Conservation (phyloP, 805 yeast species). For the Naumovozyma baii region DNA sequence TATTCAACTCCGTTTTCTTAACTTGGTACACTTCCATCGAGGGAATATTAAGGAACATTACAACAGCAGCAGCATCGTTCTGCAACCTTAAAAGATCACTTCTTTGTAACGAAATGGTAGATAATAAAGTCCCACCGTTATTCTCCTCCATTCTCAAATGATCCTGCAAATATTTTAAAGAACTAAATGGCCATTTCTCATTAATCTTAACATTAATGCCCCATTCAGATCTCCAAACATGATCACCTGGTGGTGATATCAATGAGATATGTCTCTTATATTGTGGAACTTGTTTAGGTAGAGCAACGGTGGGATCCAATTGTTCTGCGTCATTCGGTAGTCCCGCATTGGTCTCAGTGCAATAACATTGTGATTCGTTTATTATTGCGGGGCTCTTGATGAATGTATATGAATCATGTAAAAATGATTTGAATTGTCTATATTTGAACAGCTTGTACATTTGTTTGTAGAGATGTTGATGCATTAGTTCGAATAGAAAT, state of each 20-base stretch:
- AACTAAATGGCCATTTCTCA: constrained; percentile 16
- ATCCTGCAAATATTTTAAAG: constrained; percentile 11
- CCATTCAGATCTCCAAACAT: constrained; percentile 18
- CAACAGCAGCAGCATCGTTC: no score
- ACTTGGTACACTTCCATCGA: constrained; percentile 14
- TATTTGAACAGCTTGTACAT: not conserved
- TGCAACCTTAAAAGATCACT: not conserved
- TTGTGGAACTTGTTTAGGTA: constrained; percentile 15
- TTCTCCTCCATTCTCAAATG: constrained; percentile 8
- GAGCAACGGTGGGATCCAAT: constrained; percentile 7
- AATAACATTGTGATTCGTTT: constrained; percentile 12
- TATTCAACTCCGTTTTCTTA: constrained; percentile 5
- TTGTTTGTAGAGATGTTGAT: no score
- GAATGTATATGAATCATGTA: not conserved
- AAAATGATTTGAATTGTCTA: not conserved
- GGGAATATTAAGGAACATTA: not conserved
- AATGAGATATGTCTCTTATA: constrained; percentile 21
- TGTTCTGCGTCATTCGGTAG: constrained; percentile 8
- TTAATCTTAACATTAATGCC: constrained; percentile 18
- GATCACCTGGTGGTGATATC: constrained; percentile 11
- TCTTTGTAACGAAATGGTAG: constrained; percentile 11
- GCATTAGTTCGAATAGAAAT: no score
- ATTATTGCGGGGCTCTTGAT: not conserved
- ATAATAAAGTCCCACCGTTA: constrained; percentile 13
- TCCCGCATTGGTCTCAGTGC: constrained; percentile 7